Percentiles rank a stretch among this genome's conserved stretches.
phyloP scores from a whole-genome alignment of 345 rosid species.

The Pistacia integerrima region DNA sequence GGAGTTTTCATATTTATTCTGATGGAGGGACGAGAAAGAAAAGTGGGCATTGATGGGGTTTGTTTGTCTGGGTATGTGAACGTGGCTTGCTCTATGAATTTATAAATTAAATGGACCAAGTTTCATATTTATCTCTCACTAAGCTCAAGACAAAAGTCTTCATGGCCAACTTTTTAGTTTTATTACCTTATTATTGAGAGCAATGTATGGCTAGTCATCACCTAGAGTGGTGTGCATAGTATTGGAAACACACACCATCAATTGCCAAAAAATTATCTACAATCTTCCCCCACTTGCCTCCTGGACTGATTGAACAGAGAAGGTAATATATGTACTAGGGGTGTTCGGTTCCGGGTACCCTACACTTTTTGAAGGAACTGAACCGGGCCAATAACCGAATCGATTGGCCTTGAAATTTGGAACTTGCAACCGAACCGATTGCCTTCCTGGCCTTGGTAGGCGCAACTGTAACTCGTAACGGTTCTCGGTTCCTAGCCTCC shows the following conservation, averaged over 20 bases:
- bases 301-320: constrained; percentile 13
- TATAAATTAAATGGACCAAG: neutral
- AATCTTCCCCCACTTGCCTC: neutral
- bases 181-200: constrained; percentile 51
- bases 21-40: constrained; percentile 26
- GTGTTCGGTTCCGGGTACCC: too few species aligned
- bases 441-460: too few species aligned
- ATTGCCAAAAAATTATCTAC: neutral
- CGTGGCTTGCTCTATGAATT: constrained; percentile 22
- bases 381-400: too few species aligned
- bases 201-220: constrained; percentile 15
- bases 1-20: constrained; percentile 50
- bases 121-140: neutral
- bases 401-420: too few species aligned
- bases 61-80: constrained; percentile 39
- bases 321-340: neutral
- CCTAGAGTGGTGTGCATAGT: constrained; percentile 31
- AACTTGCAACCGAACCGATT: too few species aligned
- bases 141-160: constrained; percentile 40
- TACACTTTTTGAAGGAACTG: too few species aligned
- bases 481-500: too few species aligned
- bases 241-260: constrained; percentile 17
- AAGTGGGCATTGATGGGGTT: constrained; percentile 41
- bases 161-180: constrained; percentile 48
- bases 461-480: too few species aligned